These are phyloP conservation scores for Calonectria pauciramosa DNA, from an alignment of 2,329 filamentous ascomycete genomes.

Conservation along the genomic window DNA sequence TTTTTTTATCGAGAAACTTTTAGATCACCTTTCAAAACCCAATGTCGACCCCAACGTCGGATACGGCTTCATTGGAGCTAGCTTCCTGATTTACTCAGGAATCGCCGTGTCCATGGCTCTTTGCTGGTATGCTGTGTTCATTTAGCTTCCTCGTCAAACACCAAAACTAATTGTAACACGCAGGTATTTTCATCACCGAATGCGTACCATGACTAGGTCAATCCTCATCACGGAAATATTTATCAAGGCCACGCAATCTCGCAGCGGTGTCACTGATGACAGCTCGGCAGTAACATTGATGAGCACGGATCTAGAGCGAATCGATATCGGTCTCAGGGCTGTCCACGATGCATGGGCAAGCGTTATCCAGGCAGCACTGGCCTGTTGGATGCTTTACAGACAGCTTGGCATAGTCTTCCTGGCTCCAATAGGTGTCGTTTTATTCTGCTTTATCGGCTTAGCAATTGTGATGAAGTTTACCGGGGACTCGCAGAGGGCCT, in stretches of 20 bases:
- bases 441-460: slow-evolving; percentile 19
- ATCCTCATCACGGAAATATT: slow-evolving; percentile 47
- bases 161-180: not conserved
- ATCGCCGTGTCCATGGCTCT: slow-evolving; percentile 46
- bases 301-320: slow-evolving; percentile 58
- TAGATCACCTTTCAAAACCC: slow-evolving; percentile 44
- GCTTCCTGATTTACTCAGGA: slow-evolving; percentile 55
- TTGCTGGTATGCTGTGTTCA: slow-evolving; percentile 1
- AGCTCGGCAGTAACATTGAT: slow-evolving; percentile 58
- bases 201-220: slow-evolving; percentile 15
- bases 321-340: slow-evolving; percentile 39
- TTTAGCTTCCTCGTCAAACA: not conserved
- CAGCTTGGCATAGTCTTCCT: slow-evolving; percentile 61
- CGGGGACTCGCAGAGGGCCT: slow-evolving; percentile 42
- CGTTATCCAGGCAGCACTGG: slow-evolving; percentile 55
- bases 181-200: slow-evolving; percentile 23
- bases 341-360: slow-evolving; percentile 53
- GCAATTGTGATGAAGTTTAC: slow-evolving; percentile 8
- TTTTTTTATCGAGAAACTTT: slow-evolving; percentile 51
- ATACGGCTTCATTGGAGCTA: slow-evolving; percentile 55
- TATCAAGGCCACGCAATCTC: slow-evolving; percentile 43
- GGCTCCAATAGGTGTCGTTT: slow-evolving; percentile 59
- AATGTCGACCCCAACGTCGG: slow-evolving; percentile 39
- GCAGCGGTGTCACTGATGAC: slow-evolving; percentile 47
- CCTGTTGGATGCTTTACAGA: slow-evolving; percentile 58